Evolutionary conservation across 805 yeast species (phyloP), one percentile per base, ranked within the genome.

Genomic region (Candida sithepensis): DNA sequence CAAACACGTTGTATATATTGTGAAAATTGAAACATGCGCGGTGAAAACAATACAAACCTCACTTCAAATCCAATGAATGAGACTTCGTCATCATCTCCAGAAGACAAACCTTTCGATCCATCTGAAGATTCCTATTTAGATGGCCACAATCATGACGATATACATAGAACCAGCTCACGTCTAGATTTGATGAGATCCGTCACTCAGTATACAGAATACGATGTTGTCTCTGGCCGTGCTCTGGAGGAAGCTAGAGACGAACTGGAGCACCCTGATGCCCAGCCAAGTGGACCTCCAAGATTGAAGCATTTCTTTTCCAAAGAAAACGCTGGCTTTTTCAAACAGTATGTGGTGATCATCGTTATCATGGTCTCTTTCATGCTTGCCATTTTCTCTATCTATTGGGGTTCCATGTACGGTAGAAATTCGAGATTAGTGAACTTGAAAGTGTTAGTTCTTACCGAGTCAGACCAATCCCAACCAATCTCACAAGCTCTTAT

Each of bases 361-460:
- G 13, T 65, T 0, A 21, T 56, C 3, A 63, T 80, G 63, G 67
- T 68, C 18, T 41, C 59, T 6, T 65, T 66, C 43, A 64, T 76
- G 28, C 55, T 78, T 44, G 56, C 60, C 32, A 69, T 70, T 44
- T 59, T 72, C 53, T 63, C 82, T 55, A 61, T 70, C 50, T 68
- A 76, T 67, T 75, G 85, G 85, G 75, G 76, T 39, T 65, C 75
- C 41, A 63, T 68, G 65, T 66, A 60, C 65, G 36, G 63, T 9
- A 57, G 75, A 49, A 33, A 45, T 38, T 7, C 47, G 41, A 56
- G 72, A 43, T 48, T 66, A 46, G 46, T 57, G 16, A 68, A 72
- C 49, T 58, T 75, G 47, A 61, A 64, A 20, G 57, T 73, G 50
- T 58, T 73, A 32, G 71, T 76, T 41, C 72, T 66, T 40, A 55